These are phyloP conservation scores for Tetrahymena thermophila DNA, from an alignment of 73 alveolate species.

Conservation along the genomic window DNA sequence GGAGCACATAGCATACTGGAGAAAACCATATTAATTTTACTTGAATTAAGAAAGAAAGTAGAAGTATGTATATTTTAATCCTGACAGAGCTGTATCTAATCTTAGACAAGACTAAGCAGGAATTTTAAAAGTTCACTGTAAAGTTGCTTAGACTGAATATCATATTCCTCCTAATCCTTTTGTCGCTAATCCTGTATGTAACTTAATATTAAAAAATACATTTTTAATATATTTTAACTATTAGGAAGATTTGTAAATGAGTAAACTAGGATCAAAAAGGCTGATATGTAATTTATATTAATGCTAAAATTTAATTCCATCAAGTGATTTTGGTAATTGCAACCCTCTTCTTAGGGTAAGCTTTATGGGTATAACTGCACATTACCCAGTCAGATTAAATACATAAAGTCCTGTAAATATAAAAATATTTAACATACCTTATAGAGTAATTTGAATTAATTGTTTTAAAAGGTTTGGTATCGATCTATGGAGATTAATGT, in stretches of 20 bases:
- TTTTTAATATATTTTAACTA: neutral
- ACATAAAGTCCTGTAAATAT: neutral
- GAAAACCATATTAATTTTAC: neutral
- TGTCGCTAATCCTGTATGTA: neutral
- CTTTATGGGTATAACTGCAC: neutral
- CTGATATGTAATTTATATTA: neutral
- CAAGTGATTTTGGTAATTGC: neutral
- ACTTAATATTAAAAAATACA: neutral
- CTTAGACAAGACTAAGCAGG: neutral
- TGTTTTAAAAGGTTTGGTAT: neutral
- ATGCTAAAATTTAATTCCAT: neutral
- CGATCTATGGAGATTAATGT: neutral
- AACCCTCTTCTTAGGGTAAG: neutral
- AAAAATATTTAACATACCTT: neutral
- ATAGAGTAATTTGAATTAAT: neutral
- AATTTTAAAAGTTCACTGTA: neutral
- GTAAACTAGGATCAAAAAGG: neutral
- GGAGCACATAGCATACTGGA: neutral
- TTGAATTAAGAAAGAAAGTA: neutral
- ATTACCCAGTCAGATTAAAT: neutral
- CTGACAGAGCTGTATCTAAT: neutral
- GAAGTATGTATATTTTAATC: neutral
- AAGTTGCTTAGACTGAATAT: neutral
- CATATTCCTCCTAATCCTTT: neutral
- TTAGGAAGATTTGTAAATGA: neutral